These are phyloP conservation scores for Camellia sinensis DNA, from an alignment of 148 eudicot genomes.

Conservation along the genomic window DNA sequence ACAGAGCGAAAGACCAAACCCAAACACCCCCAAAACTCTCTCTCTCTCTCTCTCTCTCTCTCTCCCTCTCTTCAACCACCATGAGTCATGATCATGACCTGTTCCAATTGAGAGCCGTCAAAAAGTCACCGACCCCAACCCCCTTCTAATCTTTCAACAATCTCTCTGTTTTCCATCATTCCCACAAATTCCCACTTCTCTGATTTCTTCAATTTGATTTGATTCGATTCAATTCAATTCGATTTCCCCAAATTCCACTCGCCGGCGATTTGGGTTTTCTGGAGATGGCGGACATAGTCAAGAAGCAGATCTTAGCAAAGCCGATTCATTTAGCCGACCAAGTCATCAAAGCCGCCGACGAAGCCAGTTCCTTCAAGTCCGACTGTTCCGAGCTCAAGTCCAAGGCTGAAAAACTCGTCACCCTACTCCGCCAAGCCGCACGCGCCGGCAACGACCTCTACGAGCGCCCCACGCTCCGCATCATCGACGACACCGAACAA, in stretches of 20 bases:
- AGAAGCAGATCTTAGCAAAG: constrained; percentile 5
- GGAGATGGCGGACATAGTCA: constrained; percentile 11
- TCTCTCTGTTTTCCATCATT: neutral
- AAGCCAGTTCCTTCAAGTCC: constrained; percentile 3
- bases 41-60: constrained; percentile 2
- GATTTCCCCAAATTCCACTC: neutral
- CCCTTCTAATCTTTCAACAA: neutral
- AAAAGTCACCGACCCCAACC: neutral
- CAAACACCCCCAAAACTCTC: neutral
- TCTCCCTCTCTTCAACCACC: neutral
- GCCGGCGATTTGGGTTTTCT: neutral
- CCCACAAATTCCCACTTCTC: neutral
- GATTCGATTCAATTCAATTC: neutral
- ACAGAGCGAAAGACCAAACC: too few relatives aligned
- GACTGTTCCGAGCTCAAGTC: constrained; percentile 11
- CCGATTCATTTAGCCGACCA: constrained; percentile 14
- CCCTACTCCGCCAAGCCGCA: constrained; percentile 15
- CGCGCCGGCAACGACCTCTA: constrained; percentile 11
- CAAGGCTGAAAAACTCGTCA: neutral
- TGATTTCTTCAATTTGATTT: neutral
- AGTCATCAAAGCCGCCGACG: constrained; percentile 10
- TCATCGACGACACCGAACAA: constrained; percentile 11
- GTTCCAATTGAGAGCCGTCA: too few relatives aligned
- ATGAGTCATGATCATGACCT: too few relatives aligned
- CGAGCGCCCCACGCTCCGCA: constrained; percentile 22